Evolutionary conservation across 495 filamentous ascomycete species (phyloP).

Genomic region (Aspergillus kassunensis): DNA sequence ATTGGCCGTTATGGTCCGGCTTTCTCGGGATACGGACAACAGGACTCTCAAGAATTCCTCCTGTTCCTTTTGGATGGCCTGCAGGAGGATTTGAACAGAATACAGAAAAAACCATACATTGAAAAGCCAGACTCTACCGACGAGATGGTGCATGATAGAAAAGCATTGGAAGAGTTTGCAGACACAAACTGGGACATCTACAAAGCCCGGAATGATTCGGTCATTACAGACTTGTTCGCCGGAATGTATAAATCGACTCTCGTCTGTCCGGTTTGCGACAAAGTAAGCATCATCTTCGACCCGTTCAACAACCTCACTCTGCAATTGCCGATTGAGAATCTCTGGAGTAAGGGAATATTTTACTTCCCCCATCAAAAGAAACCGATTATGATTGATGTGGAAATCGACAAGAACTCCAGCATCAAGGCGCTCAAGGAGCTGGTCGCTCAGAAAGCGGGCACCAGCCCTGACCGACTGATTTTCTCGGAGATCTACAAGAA

Average conservation of each 20-base stretch:
- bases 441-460: conserved; percentile 62
- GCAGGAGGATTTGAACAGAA: conserved; percentile 90
- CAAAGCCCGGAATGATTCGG: conserved; percentile 87
- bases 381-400: conserved; percentile 73
- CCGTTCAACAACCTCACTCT: conserved; percentile 93
- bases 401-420: conserved; percentile 77
- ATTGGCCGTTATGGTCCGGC: conserved; percentile 75
- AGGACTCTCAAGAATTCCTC: conserved; percentile 97
- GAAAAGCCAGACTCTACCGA: conserved; percentile 98
- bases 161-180: conserved; percentile 75
- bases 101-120: conserved; percentile 94
- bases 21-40: conserved; percentile 93
- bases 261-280: conserved; percentile 82
- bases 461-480: conserved; percentile 56
- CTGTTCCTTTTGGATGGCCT: conserved; percentile 92
- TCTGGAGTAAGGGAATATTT: conserved; percentile 67
- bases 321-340: conserved; percentile 78
- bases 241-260: conserved; percentile 98
- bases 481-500: conserved; percentile 72
- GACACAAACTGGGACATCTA: conserved; percentile 87
- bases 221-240: conserved; percentile 90
- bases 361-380: conserved; percentile 65
- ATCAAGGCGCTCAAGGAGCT: conserved; percentile 73
- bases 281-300: conserved; percentile 98
- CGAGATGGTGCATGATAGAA: conserved; percentile 82